Base-by-base conservation (phyloP, 2,329 filamentous ascomycete genomes). In the Colletotrichum melonis region DNA sequence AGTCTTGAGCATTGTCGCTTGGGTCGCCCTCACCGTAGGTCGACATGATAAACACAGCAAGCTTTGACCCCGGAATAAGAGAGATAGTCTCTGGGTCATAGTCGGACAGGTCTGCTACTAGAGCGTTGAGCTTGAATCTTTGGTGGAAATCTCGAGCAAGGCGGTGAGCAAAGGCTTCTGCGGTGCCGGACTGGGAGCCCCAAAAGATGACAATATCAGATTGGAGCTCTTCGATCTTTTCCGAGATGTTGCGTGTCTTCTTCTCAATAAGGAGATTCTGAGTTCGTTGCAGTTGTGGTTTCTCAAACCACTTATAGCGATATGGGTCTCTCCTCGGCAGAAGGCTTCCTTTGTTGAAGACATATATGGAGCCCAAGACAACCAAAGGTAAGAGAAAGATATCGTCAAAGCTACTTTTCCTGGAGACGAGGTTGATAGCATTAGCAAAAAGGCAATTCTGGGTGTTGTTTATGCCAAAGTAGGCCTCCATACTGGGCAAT, bases 251-350 rank as follows among this genome's bases (percentile, higher is more conserved):
- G 55, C 86, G 82, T 0, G 86, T 87, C 42, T 81, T 80, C 65
- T 80, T 81, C 8, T 66, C 85, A 11, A 69, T 75, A 19, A 42
- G 5, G 14, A 19, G 5, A 66, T 67, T 3, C 66, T 63, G n/a
- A 73, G 73, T 88, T 46, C 56, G 42, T 46, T 56, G 14, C 16
- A 67, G 46, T n/a, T 71, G 87, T 19, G 88, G 87, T 52, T 83
- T 82, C 75, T 89, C 84, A 64, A 84, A 90, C 77, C 82, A 86
- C 24, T 88, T 79, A 75, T 87, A 80, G 49, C 83, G 76, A 69
- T 87, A 83, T 4, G 87, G 87, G 74, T 89, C 86, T 11, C 86
- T 84, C 54, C 81, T 85, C 38, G 67, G 88, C 86, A 85, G 86
- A 88, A 22, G 83, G 73, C 42, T 80, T 80, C 2, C 85, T 84